Evolutionary conservation across 306 rosid genomes (phyloP), one percentile per base, ranked within the genome.

Genomic region (Sphenostylis stenocarpa): DNA sequence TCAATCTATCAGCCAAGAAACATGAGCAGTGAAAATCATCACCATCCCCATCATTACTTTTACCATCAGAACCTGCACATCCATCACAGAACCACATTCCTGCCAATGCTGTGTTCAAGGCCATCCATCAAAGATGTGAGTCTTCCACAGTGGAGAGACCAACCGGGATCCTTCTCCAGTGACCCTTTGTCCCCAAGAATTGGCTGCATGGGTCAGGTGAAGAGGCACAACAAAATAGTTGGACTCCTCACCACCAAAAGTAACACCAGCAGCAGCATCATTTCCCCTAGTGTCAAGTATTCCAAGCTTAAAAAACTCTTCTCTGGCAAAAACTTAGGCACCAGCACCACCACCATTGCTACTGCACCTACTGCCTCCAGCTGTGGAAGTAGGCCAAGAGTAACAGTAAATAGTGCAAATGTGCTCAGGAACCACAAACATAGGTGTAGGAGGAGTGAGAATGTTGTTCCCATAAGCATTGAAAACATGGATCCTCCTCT

Each of bases 161-260:
- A 55, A 4, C 9, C 53, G 26, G 52, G 49, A 20, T 80, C 86
- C 48, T 70, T 84, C 71, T 82, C 88, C 80, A 67, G 67, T 19
- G 91, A 85, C 39, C 90, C 96, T 68, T 16, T 77, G 51, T 94
- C 98, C 48, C 98, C 98, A 2, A 88, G 81, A 87, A 90, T 90
- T 65, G 78, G 93, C 20, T 94, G 97, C 88, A 87, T 78, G 81
- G 98, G 98, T 67, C 97, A 94, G 71, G 96, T 90, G 11, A 94
- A 90, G 84, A 85, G 91, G 72, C 82, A 82, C 82, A 91, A 90
- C 88, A 89, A 72, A 81, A 85, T 89, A 8, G 66, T 70, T 21
- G 92, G 88, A 49, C 68, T 84, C 47, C 62, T 47, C 81, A 77
- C 58, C 4, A 0, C 73, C 16, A 84, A 72, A 81, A 78, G 55